Percentiles rank a stretch among this genome's conserved stretches.
These are phyloP conservation scores for Fusarium coffeatum DNA, from an alignment of 2,329 filamentous ascomycete genomes.

Conservation along the genomic window DNA sequence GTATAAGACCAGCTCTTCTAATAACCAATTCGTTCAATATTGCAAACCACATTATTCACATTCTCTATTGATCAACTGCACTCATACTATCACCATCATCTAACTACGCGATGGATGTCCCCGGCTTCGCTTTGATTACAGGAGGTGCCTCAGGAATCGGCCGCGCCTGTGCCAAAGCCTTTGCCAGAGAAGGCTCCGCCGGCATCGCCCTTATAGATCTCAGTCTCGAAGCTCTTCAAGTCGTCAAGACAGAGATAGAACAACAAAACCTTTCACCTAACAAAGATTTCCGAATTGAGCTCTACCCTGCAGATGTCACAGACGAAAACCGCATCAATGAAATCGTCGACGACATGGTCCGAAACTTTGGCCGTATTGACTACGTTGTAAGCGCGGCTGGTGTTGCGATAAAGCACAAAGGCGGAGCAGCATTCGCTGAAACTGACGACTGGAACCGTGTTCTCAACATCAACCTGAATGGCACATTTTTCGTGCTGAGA, in stretches of 20 bases:
- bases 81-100: accelerated
- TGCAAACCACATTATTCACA: accelerated
- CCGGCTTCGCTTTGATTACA: conserved; percentile 49
- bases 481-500: conserved; percentile 56
- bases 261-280: neutral
- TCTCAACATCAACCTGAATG: conserved; percentile 57
- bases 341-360: conserved; percentile 44
- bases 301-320: conserved; percentile 44
- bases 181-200: conserved; percentile 45
- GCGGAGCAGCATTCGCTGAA: conserved; percentile 51
- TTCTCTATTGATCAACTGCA: accelerated
- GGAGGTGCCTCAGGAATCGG: conserved; percentile 51
- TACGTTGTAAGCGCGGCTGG: conserved; percentile 57
- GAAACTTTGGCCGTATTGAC: conserved; percentile 53
- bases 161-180: conserved; percentile 46
- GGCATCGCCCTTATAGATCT: conserved; percentile 48
- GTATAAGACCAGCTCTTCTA: neutral
- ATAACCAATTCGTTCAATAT: accelerated
- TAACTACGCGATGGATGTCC: conserved; percentile 38
- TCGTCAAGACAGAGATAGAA: conserved; percentile 40
- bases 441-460: conserved; percentile 55
- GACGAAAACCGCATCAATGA: conserved; percentile 44
- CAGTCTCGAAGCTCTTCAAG: conserved; percentile 30
- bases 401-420: conserved; percentile 53
- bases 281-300: conserved; percentile 1